A percentile compares a stretch with the other conserved stretches of the same genome.
Evolutionary conservation across 805 yeast species (phyloP).

Genomic region (Lachancea meyersii): DNA sequence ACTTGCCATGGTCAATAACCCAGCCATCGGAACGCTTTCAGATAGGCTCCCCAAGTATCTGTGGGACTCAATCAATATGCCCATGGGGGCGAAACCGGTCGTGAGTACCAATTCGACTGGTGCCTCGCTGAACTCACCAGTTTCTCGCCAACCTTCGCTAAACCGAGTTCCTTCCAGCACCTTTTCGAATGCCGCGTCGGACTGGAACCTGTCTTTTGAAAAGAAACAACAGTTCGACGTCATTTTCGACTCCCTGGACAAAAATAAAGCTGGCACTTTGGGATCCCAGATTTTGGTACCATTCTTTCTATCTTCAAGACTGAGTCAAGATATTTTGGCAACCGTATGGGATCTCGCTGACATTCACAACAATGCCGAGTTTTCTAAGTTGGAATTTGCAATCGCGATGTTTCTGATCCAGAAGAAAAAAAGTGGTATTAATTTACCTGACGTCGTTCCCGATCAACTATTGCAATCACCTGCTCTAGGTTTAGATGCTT

Average conservation of each 20-base stretch:
- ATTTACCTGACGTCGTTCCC: conserved; percentile 75
- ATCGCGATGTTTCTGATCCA: conserved; percentile 92
- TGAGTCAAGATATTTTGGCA: conserved; percentile 80
- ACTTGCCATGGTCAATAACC: conserved; percentile 51
- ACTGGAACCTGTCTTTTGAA: conserved; percentile 64
- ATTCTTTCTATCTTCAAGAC: conserved; percentile 79
- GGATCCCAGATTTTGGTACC: conserved; percentile 80
- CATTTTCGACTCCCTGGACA: conserved; percentile 75
- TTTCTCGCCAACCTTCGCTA: conserved; percentile 34
- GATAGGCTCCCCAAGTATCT: conserved; percentile 37
- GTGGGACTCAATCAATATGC: conserved; percentile 34
- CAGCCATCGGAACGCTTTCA: conserved; percentile 52
- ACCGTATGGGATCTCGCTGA: conserved; percentile 93
- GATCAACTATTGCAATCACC: conserved; percentile 44
- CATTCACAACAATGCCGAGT: conserved; percentile 75
- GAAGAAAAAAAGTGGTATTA: conserved; percentile 69
- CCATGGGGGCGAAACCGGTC: conserved; percentile 20
- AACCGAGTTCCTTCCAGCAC: conserved; percentile 28
- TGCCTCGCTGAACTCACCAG: conserved; percentile 15
- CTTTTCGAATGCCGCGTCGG: conserved; percentile 37
- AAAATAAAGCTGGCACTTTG: conserved; percentile 51
- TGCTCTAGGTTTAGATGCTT: conserved; percentile 25
- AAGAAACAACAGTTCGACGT: conserved; percentile 73
- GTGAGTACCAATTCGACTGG: conserved; percentile 28
- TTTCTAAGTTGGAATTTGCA: conserved; percentile 76